Base-by-base conservation (phyloP, 1,139 yeast species). In the Scheffersomyces quercinus region DNA sequence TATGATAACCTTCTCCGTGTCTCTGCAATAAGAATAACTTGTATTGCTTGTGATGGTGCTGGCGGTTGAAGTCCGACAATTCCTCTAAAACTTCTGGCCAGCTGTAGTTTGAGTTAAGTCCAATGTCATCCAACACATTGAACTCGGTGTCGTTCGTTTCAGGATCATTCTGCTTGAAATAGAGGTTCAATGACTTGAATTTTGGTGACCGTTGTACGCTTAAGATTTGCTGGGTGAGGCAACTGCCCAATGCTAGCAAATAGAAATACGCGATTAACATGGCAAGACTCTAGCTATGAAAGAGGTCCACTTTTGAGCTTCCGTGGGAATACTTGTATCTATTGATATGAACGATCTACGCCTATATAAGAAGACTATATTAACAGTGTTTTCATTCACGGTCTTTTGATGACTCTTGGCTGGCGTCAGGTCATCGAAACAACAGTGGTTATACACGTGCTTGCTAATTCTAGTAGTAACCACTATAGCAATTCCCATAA, bases 1-100 rank as follows among this genome's bases (percentile, higher is more conserved):
- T 72, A 46, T 72, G 77, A 48, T 51, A 67, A 1, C 75, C 77
- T 53, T 70, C 68, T 6, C 74, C 75, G 44, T 72, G 77, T 48
- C 77, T 60, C 37, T 68, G 75, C 11, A 68, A 50, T 31, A 67
- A 67, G 12, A 72, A 49, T n/a, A 71, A 51, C 45, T 70, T 71
- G 40, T 43, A 49, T 14, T 26, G 12, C 28, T 40, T 35, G 12
- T 31, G 11, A 8, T 29, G 31, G 32, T 33, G 20, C 13, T 43
- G 30, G 3, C 9, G 13, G 43, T 52, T 52, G 38, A 42, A 30
- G 5, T 30, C 40, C 2, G 31, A 8, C n/a, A 52, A 24, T 6
- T 48, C 40, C n/a, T 36, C 14, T 4, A 42, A 39, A 5, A 53
- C 39, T 35, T 52, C 42, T 14, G 43, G 33, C 68, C 68, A 64